phyloP scores from a whole-genome alignment of 768 basidiomycete genomes.

The Leccinellum rugosiceps region DNA sequence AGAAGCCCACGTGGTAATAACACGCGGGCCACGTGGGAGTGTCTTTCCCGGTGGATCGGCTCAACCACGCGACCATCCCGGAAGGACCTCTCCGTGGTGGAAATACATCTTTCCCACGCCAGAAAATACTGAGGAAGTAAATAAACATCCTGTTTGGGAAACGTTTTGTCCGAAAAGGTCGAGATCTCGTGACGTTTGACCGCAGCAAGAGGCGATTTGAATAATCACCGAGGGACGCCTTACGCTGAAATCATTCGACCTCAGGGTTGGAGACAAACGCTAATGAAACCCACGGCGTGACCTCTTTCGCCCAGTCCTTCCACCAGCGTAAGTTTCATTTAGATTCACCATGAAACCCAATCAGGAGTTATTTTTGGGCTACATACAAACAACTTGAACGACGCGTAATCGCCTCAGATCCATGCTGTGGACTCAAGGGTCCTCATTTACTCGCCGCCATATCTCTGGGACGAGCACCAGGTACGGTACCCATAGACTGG shows the following conservation, averaged over 20 bases:
- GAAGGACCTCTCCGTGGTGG: not conserved
- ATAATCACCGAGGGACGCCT: not conserved
- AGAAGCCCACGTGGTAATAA: constrained; percentile 30
- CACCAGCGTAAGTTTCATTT: constrained; percentile 14
- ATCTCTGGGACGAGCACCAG: not conserved
- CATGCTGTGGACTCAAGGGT: not conserved
- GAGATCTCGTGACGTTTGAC: not conserved
- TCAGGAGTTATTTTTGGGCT: not conserved
- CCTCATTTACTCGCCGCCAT: not conserved
- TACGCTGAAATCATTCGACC: not conserved
- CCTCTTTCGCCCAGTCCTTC: constrained; percentile 4
- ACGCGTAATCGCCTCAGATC: not conserved
- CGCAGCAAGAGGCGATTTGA: not conserved
- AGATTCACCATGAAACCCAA: not conserved
- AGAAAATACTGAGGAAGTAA: not conserved
- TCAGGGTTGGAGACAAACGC: not conserved
- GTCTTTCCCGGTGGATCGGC: constrained; percentile 10
- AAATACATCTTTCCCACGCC: not conserved
- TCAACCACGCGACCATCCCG: not conserved
- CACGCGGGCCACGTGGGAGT: constrained; percentile 36
- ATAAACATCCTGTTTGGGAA: not conserved
- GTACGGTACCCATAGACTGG: not conserved
- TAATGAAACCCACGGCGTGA: not conserved
- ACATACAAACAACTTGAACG: not conserved
- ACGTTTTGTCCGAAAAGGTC: not conserved